Conservation (phyloP, 495 filamentous ascomycete genomes). For the Geopyxis carbonaria region DNA sequence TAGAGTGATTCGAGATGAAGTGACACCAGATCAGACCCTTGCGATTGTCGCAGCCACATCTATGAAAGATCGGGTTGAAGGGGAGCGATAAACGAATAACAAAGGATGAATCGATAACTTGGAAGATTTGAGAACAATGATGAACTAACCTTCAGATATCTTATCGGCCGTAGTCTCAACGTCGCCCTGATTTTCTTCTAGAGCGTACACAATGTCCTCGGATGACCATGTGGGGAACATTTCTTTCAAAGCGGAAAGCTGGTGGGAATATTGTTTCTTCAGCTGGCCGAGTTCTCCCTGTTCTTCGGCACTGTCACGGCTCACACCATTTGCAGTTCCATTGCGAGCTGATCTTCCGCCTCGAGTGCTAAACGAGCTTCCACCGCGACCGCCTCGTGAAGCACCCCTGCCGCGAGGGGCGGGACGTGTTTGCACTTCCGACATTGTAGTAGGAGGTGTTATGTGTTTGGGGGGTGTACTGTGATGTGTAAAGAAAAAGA, state of each 20-base stretch:
- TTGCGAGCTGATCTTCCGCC: constrained; percentile 44
- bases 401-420: constrained; percentile 63
- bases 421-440: constrained; percentile 74
- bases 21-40: constrained; percentile 2
- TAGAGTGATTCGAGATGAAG: too few relatives aligned
- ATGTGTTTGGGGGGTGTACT: constrained; percentile 8
- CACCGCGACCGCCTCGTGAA: constrained; percentile 65
- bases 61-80: too few relatives aligned
- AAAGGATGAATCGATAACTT: constrained; percentile 8
- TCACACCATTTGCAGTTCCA: constrained; percentile 48
- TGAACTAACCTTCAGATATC: constrained; percentile 68
- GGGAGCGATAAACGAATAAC: not conserved
- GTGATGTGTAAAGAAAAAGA: constrained; percentile 17
- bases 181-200: constrained; percentile 85
- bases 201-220: constrained; percentile 74
- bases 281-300: constrained; percentile 81
- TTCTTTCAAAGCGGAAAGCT: constrained; percentile 64
- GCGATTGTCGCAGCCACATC: not conserved
- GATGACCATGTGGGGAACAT: constrained; percentile 86
- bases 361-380: constrained; percentile 45
- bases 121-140: too few relatives aligned
- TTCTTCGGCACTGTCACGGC: constrained; percentile 49
- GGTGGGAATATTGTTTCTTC: constrained; percentile 65
- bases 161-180: constrained; percentile 65
- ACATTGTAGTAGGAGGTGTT: too few relatives aligned